Base-by-base conservation (phyloP, 2,329 filamentous ascomycete genomes). In the Pseudogymnoascus sp. region DNA sequence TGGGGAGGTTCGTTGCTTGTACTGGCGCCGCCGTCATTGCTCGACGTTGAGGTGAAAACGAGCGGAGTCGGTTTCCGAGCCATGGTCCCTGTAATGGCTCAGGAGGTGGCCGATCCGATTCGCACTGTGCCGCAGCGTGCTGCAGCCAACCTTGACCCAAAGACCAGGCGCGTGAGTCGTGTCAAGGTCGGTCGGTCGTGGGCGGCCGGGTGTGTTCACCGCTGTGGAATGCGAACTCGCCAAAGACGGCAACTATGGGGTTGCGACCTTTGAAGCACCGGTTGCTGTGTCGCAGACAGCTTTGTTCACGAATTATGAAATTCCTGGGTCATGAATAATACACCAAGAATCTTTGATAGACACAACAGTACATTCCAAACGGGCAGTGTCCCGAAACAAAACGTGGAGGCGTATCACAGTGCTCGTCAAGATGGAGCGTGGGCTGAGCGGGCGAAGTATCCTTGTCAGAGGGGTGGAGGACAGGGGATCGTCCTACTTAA, bases 111-210 rank as follows among this genome's bases (percentile, higher is more conserved):
- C 22, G 43, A 28, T 50, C 43, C 43, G 43, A 50, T 50, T 50
- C 22, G 43, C 43, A 50, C 43, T 50, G 43, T 50, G 43, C 43
- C 24, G 43, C 43, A 50, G 43, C 22, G 53, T 37, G 53, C 53
- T 59, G 53, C 53, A 59, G 53, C 33, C 53, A 59, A 59, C 53
- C 53, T 59, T 59, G 53, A 59, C 53, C 53, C 28, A 59, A 28
- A 50, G 43, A 50, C 43, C 43, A 50, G 43, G 43, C 43, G 43
- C 43, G 43, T 50, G 43, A 50, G 43, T 50, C 7, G 43, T 50
- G 43, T 50, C 43, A 50, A 50, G 41, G 41, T 46, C 41, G 22
- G 41, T 26, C 43, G 22, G 43, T 50, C 43, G 43, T 50, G 43
- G 43, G 22, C 43, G 22, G 41, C 22, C 41, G 22, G 41, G 41